A percentile compares a stretch with the other conserved stretches of the same genome.
Conservation (phyloP, 768 basidiomycete genomes). For the Suillus spraguei region DNA sequence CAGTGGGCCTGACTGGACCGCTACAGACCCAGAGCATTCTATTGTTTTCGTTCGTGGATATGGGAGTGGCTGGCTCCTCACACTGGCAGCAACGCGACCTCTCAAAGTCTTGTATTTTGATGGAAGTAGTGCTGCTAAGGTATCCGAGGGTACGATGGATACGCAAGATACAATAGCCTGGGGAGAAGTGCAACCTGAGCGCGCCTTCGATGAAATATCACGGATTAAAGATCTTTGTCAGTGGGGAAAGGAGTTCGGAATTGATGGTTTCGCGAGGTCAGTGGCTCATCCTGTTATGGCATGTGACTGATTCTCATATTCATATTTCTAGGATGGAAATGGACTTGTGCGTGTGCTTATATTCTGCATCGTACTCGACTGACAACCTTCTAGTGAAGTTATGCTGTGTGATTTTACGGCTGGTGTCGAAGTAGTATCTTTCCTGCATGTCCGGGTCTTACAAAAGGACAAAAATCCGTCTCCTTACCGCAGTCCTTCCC, state of each 20-base stretch:
- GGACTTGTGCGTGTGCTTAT: conserved; percentile 42
- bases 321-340: conserved; percentile 45
- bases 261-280: conserved; percentile 38
- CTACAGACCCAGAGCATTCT: conserved; percentile 40
- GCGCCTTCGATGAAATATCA: conserved; percentile 21
- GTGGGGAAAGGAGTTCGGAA: conserved; percentile 33
- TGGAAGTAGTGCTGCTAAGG: conserved; percentile 33
- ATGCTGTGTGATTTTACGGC: conserved; percentile 50
- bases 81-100: conserved; percentile 28
- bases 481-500: neutral
- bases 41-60: conserved; percentile 34
- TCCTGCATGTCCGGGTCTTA: conserved; percentile 32
- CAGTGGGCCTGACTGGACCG: conserved; percentile 33
- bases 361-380: neutral
- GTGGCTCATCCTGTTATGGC: neutral
- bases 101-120: conserved; percentile 37
- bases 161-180: conserved; percentile 38
- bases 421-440: conserved; percentile 43
- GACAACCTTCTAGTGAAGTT: conserved; percentile 38
- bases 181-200: conserved; percentile 26
- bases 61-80: conserved; percentile 34
- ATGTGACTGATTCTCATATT: neutral
- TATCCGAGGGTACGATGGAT: conserved; percentile 35
- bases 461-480: neutral
- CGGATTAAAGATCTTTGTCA: conserved; percentile 34